phyloP scores from a whole-genome alignment of 2,329 filamentous ascomycete species.

The Hirsutella minnesotensis region DNA sequence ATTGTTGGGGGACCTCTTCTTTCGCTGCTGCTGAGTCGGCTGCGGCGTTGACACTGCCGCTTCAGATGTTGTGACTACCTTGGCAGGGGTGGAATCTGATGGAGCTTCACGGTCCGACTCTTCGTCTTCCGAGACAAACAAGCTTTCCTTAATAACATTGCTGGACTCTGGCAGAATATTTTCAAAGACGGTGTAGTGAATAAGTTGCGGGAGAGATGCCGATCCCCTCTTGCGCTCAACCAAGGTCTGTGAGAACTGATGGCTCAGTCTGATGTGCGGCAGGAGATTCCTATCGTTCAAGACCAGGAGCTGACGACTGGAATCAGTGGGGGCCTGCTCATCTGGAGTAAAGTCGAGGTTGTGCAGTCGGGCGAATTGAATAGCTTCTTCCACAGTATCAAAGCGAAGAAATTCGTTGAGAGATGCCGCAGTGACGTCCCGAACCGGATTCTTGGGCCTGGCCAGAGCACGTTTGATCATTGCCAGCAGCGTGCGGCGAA shows the following conservation, averaged over 20 bases:
- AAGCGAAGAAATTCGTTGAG: slow-evolving; percentile 51
- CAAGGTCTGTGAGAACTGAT: slow-evolving; percentile 41
- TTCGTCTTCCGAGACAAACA: slow-evolving; percentile 15
- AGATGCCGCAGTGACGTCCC: slow-evolving; percentile 45
- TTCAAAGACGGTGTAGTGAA: slow-evolving; percentile 42
- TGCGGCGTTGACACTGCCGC: not conserved
- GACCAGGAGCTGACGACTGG: slow-evolving; percentile 27
- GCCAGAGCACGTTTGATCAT: slow-evolving; percentile 43
- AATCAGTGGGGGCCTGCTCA: slow-evolving; percentile 20
- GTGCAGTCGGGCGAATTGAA: slow-evolving; percentile 50
- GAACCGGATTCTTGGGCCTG: slow-evolving; percentile 43
- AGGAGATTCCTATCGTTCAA: slow-evolving; percentile 31
- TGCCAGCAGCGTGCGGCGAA: slow-evolving; percentile 46
- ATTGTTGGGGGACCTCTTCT: not conserved
- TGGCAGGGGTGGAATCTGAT: not conserved
- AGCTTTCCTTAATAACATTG: slow-evolving; percentile 10
- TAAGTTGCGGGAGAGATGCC: slow-evolving; percentile 39
- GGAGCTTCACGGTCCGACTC: not conserved
- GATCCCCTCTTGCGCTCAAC: slow-evolving; percentile 49
- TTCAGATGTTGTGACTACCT: not conserved
- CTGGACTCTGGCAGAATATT: slow-evolving; percentile 1
- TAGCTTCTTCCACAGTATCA: slow-evolving; percentile 54
- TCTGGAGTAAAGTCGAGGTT: slow-evolving; percentile 36
- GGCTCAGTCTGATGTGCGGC: slow-evolving; percentile 37
- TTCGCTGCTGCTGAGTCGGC: not conserved